These are phyloP conservation scores for Diaporthe batatas DNA, from an alignment of 2,329 filamentous ascomycete genomes.

Conservation along the genomic window DNA sequence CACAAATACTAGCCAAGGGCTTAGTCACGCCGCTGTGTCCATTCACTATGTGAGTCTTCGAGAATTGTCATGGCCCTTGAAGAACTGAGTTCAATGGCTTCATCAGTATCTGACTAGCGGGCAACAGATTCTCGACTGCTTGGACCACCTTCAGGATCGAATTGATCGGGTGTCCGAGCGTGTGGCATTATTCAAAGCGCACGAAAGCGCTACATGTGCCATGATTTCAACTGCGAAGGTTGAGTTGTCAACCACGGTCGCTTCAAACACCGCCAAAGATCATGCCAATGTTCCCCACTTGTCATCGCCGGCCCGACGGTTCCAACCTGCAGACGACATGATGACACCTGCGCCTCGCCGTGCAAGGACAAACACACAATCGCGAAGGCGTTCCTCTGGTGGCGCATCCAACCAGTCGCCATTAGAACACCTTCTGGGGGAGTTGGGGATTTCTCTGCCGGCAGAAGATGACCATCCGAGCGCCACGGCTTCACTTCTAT, in stretches of 20 bases:
- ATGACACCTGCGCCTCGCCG: slow-evolving; percentile 35
- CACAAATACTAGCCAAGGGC: slow-evolving; percentile 57
- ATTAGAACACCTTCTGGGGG: slow-evolving; percentile 62
- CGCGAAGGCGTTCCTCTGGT: slow-evolving; percentile 54
- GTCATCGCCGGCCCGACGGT: slow-evolving; percentile 53
- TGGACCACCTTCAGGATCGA: slow-evolving; percentile 65
- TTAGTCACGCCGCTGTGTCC: slow-evolving; percentile 61
- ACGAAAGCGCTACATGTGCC: slow-evolving; percentile 56
- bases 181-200: slow-evolving; percentile 60
- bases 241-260: slow-evolving; percentile 55
- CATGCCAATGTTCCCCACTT: slow-evolving; percentile 45
- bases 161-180: slow-evolving; percentile 57
- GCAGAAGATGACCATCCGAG: slow-evolving; percentile 47
- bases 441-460: slow-evolving; percentile 60
- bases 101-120: slow-evolving; percentile 44
- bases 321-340: slow-evolving; percentile 37
- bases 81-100: too few relatives aligned
- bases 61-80: not conserved
- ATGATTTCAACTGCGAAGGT: slow-evolving; percentile 59
- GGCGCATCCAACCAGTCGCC: slow-evolving; percentile 54
- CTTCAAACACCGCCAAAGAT: slow-evolving; percentile 43
- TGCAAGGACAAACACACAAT: slow-evolving; percentile 33
- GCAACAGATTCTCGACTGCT: slow-evolving; percentile 63
- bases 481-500: slow-evolving; percentile 26
- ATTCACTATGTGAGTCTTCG: slow-evolving; percentile 62